These are phyloP conservation scores for Rhodotorula taiwanensis DNA, from an alignment of 768 basidiomycete species.

Conservation along the genomic window DNA sequence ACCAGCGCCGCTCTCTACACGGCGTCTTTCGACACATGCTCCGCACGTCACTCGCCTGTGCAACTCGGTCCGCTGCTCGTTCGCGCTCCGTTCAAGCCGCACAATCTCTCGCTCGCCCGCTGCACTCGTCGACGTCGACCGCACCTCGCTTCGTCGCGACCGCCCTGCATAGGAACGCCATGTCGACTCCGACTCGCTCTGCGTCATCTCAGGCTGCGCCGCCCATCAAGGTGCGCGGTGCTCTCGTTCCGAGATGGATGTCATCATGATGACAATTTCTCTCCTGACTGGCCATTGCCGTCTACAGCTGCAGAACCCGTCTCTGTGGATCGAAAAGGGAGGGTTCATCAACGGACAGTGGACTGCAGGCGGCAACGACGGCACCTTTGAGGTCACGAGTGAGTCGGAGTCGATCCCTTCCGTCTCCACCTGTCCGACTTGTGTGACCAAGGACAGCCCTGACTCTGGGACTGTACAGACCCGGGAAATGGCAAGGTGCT, in stretches of 20 bases:
- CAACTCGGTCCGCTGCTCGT: not conserved
- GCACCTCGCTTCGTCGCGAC: not conserved
- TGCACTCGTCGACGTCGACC: not conserved
- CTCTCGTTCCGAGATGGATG: too few species aligned
- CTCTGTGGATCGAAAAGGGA: constrained; percentile 61
- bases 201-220: not conserved
- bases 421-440: too few species aligned
- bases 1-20: too few species aligned
- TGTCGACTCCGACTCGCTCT: not conserved
- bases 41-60: not conserved
- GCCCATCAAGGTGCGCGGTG: constrained; percentile 6
- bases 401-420: constrained; percentile 5
- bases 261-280: too few species aligned
- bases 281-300: too few species aligned
- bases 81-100: too few species aligned
- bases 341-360: constrained; percentile 78
- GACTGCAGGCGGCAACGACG: constrained; percentile 69
- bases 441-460: too few species aligned
- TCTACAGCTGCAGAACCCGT: constrained; percentile 59
- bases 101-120: too few species aligned
- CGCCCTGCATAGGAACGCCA: not conserved
- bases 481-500: constrained; percentile 78
- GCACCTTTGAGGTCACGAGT: constrained; percentile 71
- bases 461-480: constrained; percentile 52
- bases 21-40: too few species aligned